Conservation (phyloP, 2,329 filamentous ascomycete genomes). For the Neonectria coccinea region DNA sequence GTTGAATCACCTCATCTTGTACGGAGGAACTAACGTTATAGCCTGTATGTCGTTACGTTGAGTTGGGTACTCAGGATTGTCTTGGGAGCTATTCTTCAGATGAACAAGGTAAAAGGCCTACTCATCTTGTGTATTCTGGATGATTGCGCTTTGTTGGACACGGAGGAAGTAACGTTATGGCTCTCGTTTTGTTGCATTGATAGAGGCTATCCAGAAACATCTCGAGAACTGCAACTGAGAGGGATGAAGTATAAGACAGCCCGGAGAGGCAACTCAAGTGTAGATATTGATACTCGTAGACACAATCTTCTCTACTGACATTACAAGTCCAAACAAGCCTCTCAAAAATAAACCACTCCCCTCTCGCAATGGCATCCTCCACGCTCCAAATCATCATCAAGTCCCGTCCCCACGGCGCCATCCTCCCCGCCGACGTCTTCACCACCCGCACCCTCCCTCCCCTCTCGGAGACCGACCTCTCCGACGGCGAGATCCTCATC, state of each 20-base stretch:
- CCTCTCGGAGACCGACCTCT: conserved; percentile 59
- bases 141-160: not conserved
- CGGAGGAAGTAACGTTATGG: not conserved
- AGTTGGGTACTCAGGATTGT: not conserved
- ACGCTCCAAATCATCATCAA: conserved; percentile 61
- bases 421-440: conserved; percentile 72
- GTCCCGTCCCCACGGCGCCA: conserved; percentile 65
- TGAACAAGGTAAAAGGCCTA: not conserved
- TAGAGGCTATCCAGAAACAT: not conserved
- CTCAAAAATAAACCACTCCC: not conserved
- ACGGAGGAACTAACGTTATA: not conserved
- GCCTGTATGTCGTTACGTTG: not conserved
- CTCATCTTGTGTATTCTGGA: not conserved
- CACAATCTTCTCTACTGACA: not conserved
- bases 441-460: conserved; percentile 59
- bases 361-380: conserved; percentile 16
- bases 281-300: not conserved
- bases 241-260: not conserved
- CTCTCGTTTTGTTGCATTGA: not conserved
- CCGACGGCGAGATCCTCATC: conserved; percentile 72
- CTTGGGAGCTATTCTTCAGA: not conserved
- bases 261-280: not conserved
- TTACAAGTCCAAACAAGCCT: not conserved
- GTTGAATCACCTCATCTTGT: too few relatives aligned
- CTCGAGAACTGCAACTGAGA: not conserved